These are phyloP conservation scores for Diaporthe sp. DNA, from an alignment of 2,329 filamentous ascomycete species.

Conservation along the genomic window DNA sequence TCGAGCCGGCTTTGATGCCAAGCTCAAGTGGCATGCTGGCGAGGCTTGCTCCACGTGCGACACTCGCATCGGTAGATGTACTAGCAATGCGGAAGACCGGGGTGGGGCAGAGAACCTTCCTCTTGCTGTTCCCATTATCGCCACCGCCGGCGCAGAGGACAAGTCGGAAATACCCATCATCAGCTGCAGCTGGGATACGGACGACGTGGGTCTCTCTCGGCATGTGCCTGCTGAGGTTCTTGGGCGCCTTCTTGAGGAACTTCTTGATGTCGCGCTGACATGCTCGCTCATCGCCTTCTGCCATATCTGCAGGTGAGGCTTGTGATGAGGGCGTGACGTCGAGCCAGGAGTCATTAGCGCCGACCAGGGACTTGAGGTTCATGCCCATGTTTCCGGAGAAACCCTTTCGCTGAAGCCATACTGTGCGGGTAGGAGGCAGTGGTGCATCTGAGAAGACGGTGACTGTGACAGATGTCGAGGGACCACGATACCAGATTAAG, in stretches of 20 bases:
- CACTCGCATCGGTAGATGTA: conserved; percentile 71
- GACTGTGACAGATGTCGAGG: conserved; percentile 73
- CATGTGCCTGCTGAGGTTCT: conserved; percentile 50
- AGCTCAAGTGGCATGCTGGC: conserved; percentile 76
- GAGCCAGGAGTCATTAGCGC: conserved; percentile 73
- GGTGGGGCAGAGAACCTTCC: conserved; percentile 74
- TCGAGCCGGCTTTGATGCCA: conserved; percentile 70
- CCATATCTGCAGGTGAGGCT: conserved; percentile 63
- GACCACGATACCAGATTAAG: conserved; percentile 76
- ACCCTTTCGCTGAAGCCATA: conserved; percentile 79
- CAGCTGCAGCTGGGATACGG: conserved; percentile 73
- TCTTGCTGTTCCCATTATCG: conserved; percentile 53
- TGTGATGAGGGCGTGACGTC: conserved; percentile 74
- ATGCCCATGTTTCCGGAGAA: conserved; percentile 79
- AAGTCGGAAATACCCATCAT: conserved; percentile 78
- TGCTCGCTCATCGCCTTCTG: conserved; percentile 71
- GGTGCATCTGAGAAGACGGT: conserved; percentile 73
- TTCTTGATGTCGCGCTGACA: conserved; percentile 78
- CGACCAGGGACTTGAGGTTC: conserved; percentile 73
- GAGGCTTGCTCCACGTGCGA: conserved; percentile 75
- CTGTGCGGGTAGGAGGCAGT: conserved; percentile 68
- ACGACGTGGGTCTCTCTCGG: conserved; percentile 68
- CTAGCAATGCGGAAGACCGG: conserved; percentile 80
- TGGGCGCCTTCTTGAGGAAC: conserved; percentile 70
- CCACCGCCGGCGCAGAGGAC: conserved; percentile 68